Evolutionary conservation across 345 rosid genomes (phyloP).

Genomic region (Salix koriyanagi): DNA sequence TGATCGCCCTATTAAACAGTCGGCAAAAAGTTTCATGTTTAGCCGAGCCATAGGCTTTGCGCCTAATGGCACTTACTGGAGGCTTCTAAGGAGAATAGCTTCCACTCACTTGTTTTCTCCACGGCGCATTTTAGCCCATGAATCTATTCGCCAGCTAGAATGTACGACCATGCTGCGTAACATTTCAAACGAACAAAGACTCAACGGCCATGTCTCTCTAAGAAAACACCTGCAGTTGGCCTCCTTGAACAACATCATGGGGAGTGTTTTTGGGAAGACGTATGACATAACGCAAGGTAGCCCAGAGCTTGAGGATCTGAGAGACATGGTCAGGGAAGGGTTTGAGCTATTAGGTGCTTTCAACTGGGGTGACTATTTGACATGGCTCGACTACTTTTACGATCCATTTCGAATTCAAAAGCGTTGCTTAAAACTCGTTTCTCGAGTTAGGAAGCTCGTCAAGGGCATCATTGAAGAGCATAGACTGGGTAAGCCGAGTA

Average conservation of each 20-base stretch:
- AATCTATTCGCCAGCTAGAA: slow-evolving; percentile 50
- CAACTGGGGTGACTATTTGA: slow-evolving; percentile 71
- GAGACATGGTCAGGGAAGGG: slow-evolving; percentile 68
- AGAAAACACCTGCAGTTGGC: slow-evolving; percentile 70
- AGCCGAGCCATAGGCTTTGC: slow-evolving; percentile 90
- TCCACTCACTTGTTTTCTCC: slow-evolving; percentile 77
- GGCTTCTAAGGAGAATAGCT: slow-evolving; percentile 65
- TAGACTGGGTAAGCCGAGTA: slow-evolving; percentile 18
- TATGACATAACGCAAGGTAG: slow-evolving; percentile 34
- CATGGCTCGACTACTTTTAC: slow-evolving; percentile 55
- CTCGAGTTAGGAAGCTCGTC: slow-evolving; percentile 58
- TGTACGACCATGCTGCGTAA: slow-evolving; percentile 42
- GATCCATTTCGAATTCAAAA: slow-evolving; percentile 51
- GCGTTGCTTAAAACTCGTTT: slow-evolving; percentile 73
- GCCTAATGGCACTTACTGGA: slow-evolving; percentile 83
- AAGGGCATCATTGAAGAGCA: slow-evolving; percentile 55
- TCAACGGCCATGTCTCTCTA: slow-evolving; percentile 38
- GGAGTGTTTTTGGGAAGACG: slow-evolving; percentile 75
- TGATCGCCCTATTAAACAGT: slow-evolving; percentile 82
- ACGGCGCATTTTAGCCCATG: slow-evolving; percentile 56
- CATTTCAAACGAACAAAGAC: slow-evolving; percentile 40
- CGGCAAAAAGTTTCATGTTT: slow-evolving; percentile 78
- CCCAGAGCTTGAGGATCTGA: slow-evolving; percentile 43
- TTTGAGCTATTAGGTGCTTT: slow-evolving; percentile 81
- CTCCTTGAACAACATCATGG: slow-evolving; percentile 77